Evolutionary conservation across 129 eudicot species (phyloP).

Genomic region (Helichrysum umbraculigerum): DNA sequence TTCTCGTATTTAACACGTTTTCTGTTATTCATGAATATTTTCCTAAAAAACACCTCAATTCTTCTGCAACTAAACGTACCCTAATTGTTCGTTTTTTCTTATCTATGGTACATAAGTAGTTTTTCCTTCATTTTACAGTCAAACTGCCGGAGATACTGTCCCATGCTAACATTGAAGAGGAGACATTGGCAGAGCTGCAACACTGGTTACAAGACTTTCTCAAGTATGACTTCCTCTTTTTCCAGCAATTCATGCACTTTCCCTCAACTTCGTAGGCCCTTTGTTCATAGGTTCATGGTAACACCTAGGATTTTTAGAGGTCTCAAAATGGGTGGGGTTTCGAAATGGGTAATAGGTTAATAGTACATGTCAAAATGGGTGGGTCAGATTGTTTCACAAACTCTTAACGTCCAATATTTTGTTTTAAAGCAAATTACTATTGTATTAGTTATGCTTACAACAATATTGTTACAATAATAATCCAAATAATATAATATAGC

Average conservation of each 20-base stretch:
- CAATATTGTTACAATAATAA: background rate
- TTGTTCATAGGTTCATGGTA: background rate
- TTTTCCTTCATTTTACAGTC: slow-evolving; percentile 39
- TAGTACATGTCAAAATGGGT: background rate
- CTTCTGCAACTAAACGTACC: too few species aligned
- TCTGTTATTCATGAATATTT: too few species aligned
- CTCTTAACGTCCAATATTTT: background rate
- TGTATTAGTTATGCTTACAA: background rate
- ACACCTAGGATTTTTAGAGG: background rate
- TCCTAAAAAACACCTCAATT: too few species aligned
- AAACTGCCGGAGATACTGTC: slow-evolving; percentile 64
- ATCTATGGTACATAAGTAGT: background rate
- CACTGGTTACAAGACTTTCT: slow-evolving; percentile 52
- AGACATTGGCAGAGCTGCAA: slow-evolving; percentile 45
- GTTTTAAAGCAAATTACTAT: background rate
- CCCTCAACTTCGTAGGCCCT: too few species aligned
- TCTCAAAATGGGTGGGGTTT: background rate
- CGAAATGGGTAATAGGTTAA: background rate
- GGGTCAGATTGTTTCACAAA: background rate
- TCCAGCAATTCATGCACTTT: background rate
- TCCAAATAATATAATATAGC: too few species aligned
- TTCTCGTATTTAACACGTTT: too few species aligned
- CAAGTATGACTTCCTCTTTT: slow-evolving; percentile 36
- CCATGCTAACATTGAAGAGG: slow-evolving; percentile 48
- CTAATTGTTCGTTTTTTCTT: background rate